Conservation (phyloP, 139 green algal species). For the Edaphochlamys debaryana region DNA sequence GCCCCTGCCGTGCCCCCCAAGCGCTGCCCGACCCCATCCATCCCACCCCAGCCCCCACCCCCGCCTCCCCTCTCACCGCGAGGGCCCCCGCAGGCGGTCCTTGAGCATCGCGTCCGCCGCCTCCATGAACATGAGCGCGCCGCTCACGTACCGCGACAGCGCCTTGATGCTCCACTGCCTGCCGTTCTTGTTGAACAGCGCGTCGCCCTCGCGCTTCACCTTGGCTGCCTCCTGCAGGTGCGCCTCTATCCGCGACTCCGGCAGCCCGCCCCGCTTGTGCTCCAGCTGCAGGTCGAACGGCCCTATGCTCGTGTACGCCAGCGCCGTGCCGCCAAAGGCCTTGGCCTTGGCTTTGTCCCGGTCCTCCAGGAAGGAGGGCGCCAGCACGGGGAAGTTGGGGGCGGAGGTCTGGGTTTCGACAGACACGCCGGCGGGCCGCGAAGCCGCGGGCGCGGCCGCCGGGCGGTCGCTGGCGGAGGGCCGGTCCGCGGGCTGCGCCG, state of each 20-base stretch:
- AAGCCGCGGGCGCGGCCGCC: background rate
- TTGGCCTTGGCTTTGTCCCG: too few relatives aligned
- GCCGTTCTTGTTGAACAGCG: background rate
- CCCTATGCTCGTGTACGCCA: conserved; percentile 31
- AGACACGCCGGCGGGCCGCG: background rate
- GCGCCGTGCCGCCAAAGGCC: background rate
- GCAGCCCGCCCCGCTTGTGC: background rate
- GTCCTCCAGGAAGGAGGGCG: background rate
- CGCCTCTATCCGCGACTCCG: background rate
- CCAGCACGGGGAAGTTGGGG: conserved; percentile 20
- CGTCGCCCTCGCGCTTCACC: conserved; percentile 16
- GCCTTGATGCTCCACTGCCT: conserved; percentile 27
- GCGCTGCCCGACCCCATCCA: too few relatives aligned
- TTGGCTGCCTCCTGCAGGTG: background rate
- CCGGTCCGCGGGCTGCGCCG: background rate
- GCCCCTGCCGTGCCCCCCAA: too few relatives aligned
- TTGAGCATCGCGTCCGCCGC: conserved; percentile 46
- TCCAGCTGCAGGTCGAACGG: conserved; percentile 40
- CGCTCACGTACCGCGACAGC: conserved; percentile 34
- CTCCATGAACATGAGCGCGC: conserved; percentile 49
- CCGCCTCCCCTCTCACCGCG: too few relatives aligned
- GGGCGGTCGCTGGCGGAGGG: conserved; percentile 4
- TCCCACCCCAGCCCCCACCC: too few relatives aligned
- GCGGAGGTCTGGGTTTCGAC: conserved; percentile 8
- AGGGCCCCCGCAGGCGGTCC: too few relatives aligned